Base-by-base conservation (phyloP, 2,329 filamentous ascomycete species). In the Tolypocladium guangdongense region DNA sequence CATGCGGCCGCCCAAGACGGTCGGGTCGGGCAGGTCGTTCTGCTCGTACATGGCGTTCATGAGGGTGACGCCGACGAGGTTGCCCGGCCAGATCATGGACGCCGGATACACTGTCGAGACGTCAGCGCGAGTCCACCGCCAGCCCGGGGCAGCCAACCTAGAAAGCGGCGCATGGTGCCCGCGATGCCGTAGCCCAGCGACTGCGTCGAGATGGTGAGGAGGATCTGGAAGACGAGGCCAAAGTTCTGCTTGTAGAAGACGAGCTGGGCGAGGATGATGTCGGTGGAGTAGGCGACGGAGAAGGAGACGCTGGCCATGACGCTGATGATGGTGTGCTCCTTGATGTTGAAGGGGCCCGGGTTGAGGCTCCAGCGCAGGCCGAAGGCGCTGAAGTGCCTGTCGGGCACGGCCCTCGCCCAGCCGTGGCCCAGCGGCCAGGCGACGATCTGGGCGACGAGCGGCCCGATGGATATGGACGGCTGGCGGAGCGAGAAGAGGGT, bases 21-120 rank as follows among this genome's bases (percentile, higher is more conserved):
- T 77, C 39, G 67, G 79, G 64, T 79, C 78, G 2, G 68, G 70
- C 16, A 68, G 61, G 18, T 78, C 71, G 37, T 77, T 75, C 30
- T 68, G 68, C 57, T 89, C 86, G 62, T 90, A 86, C 73, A 90
- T 83, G 56, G 85, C 83, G 59, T 84, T 84, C 72, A 89, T 84
- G 37, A 89, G 69, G 0, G 83, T 80, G 8, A 85, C 79, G 6
- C 80, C 78, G 51, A 86, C 83, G 27, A 90, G 72, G 50, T 81
- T 86, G 2, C 74, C 76, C 0, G 86, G 86, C 85, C 86, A 89
- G 55, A 89, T 87, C 83, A 89, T 87, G 11, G 85, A 80, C 0
- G 84, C 82, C 4, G 81, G 81, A 59, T 83, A 82, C 12, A 82
- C 77, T 80, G 52, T 7, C 10, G 18, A 27, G 24, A n/a, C 43